phyloP scores from a whole-genome alignment of 2,329 filamentous ascomycete species.

The Diaporthe vexans region DNA sequence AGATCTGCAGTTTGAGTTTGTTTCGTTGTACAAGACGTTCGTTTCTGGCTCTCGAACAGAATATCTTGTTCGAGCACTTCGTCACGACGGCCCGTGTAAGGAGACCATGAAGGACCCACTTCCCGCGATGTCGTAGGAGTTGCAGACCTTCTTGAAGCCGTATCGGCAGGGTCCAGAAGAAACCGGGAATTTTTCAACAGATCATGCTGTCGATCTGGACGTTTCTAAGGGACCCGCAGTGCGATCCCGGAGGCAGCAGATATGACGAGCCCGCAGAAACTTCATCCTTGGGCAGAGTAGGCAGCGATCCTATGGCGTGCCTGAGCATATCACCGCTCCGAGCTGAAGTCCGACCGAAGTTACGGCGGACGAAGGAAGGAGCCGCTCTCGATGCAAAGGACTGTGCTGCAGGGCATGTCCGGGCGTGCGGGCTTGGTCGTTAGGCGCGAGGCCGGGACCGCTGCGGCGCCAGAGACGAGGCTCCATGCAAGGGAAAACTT shows the following conservation, averaged over 20 bases:
- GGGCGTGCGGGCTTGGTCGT: neutral
- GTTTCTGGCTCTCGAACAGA: neutral
- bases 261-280: conserved; percentile 1
- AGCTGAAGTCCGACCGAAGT: conserved; percentile 20
- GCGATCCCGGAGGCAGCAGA: conserved; percentile 17
- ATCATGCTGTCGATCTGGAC: conserved; percentile 6
- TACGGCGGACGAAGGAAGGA: neutral
- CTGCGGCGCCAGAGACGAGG: neutral
- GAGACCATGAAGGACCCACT: conserved; percentile 2
- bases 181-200: conserved; percentile 2
- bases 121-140: conserved; percentile 9
- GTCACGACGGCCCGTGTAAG: neutral
- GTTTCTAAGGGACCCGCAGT: neutral
- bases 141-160: neutral
- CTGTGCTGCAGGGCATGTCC: neutral
- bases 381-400: too few species aligned
- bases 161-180: neutral
- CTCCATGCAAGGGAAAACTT: conserved; percentile 34
- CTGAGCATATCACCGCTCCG: conserved; percentile 18
- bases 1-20: neutral
- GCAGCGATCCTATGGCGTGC: neutral
- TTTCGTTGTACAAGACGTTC: conserved; percentile 12
- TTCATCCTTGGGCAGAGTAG: neutral
- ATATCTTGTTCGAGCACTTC: neutral
- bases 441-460: conserved; percentile 11